These are phyloP conservation scores for Xylariaceae sp. DNA, from an alignment of 2,329 filamentous ascomycete genomes.

Conservation along the genomic window DNA sequence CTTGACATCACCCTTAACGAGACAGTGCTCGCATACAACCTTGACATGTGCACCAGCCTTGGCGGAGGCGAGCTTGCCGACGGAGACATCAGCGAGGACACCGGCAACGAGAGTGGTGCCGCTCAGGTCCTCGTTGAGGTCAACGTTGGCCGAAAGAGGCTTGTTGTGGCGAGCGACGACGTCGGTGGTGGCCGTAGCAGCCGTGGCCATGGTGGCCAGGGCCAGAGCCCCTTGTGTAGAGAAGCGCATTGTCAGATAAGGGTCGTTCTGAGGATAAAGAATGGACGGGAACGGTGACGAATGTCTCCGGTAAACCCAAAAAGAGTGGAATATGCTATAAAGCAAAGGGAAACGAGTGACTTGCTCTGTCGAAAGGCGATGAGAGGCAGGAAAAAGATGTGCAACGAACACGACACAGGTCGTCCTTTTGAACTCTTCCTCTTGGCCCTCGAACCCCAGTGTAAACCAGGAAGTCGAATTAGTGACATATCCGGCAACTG, in stretches of 20 bases:
- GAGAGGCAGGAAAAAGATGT: conserved; percentile 12
- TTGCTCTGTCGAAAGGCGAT: conserved; percentile 26
- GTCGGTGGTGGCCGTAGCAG: conserved; percentile 15
- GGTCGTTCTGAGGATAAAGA: conserved; percentile 21
- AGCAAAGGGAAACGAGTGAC: conserved; percentile 27
- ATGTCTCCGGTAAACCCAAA: conserved; percentile 19
- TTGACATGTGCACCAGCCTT: conserved; percentile 27
- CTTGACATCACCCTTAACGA: conserved; percentile 47
- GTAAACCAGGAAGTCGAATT: no score
- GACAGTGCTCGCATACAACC: conserved; percentile 47
- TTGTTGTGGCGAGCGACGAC: conserved; percentile 16
- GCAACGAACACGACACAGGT: conserved; percentile 15
- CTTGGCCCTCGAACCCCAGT: conserved; percentile 13
- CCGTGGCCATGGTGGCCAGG: conserved; percentile 29
- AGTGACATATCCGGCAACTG: no score
- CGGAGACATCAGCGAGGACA: conserved; percentile 26
- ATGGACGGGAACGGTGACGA: conserved; percentile 30
- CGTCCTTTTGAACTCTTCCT: conserved; percentile 26
- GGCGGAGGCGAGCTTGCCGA: conserved; percentile 40
- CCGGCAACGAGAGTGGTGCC: conserved; percentile 26
- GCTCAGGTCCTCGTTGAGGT: conserved; percentile 27
- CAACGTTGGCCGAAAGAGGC: conserved; percentile 23
- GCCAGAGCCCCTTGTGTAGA: conserved; percentile 28
- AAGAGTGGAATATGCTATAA: conserved; percentile 23
- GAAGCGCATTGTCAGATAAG: conserved; percentile 28